Conservation (phyloP, 2,329 filamentous ascomycete genomes). For the Alternaria incomplexa region DNA sequence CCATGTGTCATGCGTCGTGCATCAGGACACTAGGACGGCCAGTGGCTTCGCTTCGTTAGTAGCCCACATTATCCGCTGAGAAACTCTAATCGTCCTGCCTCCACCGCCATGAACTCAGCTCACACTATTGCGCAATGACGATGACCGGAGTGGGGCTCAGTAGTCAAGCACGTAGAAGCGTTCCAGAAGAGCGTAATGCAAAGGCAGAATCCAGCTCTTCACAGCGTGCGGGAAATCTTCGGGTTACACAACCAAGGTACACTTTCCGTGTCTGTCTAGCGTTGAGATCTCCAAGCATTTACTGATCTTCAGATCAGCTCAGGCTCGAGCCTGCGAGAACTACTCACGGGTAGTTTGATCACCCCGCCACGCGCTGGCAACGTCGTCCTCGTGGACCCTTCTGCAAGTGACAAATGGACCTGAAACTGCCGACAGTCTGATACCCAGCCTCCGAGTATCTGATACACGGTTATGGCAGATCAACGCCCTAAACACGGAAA, state of each 20-base stretch:
- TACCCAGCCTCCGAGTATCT: constrained; percentile 36
- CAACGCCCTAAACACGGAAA: constrained; percentile 12
- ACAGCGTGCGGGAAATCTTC: constrained; percentile 2
- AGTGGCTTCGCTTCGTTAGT: constrained; percentile 22
- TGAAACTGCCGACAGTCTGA: constrained; percentile 47
- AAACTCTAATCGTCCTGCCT: constrained; percentile 18
- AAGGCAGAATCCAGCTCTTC: neutral
- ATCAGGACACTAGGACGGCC: constrained; percentile 17
- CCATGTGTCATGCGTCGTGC: constrained; percentile 29
- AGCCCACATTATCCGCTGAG: constrained; percentile 17
- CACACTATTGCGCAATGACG: constrained; percentile 16
- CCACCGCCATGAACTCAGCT: constrained; percentile 10
- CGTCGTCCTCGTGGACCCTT: constrained; percentile 16
- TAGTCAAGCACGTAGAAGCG: constrained; percentile 11
- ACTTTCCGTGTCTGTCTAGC: constrained; percentile 7
- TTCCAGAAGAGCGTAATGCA: constrained; percentile 17
- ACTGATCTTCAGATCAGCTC: constrained; percentile 12
- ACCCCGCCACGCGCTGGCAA: constrained; percentile 15
- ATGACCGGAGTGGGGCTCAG: constrained; percentile 5
- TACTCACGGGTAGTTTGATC: constrained; percentile 24
- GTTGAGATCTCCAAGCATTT: constrained; percentile 6
- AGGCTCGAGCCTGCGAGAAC: constrained; percentile 8
- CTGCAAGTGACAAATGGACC: constrained; percentile 34
- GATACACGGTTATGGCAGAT: constrained; percentile 42
- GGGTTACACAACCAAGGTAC: neutral